Conservation (phyloP, 257 asterid genomes). For the Osmanthus fragrans region DNA sequence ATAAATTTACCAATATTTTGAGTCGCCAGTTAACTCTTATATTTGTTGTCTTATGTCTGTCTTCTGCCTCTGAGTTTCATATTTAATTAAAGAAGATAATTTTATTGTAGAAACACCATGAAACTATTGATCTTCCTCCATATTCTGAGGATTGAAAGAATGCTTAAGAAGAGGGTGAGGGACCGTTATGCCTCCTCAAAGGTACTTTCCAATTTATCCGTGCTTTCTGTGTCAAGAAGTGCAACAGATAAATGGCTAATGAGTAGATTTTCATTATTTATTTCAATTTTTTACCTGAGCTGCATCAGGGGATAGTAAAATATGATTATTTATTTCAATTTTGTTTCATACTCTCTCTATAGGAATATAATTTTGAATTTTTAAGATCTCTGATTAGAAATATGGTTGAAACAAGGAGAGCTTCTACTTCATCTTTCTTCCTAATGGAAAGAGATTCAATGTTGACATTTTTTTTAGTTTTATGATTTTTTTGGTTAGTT, state of each 20-base stretch:
- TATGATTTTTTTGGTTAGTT: no score
- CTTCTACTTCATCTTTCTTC: no score
- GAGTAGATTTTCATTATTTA: neutral
- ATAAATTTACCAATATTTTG: no score
- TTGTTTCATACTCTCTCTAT: no score
- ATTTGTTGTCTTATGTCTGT: neutral
- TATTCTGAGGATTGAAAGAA: neutral
- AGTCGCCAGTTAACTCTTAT: neutral
- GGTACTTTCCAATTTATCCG: neutral
- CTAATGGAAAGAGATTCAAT: no score
- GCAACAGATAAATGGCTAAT: neutral
- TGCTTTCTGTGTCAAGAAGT: neutral
- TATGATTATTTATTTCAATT: neutral
- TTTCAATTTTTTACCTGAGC: neutral
- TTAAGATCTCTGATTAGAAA: no score
- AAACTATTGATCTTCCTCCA: no score
- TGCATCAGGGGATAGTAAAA: neutral
- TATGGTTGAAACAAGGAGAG: no score
- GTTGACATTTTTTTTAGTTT: no score
- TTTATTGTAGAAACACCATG: constrained; percentile 25
- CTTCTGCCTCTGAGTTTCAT: neutral
- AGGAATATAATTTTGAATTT: no score
- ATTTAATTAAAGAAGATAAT: neutral
- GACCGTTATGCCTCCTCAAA: constrained; percentile 28
- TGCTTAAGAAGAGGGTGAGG: constrained; percentile 41